These are phyloP conservation scores for Fusarium sarcochroum DNA, from an alignment of 2,329 filamentous ascomycete genomes.

Conservation along the genomic window DNA sequence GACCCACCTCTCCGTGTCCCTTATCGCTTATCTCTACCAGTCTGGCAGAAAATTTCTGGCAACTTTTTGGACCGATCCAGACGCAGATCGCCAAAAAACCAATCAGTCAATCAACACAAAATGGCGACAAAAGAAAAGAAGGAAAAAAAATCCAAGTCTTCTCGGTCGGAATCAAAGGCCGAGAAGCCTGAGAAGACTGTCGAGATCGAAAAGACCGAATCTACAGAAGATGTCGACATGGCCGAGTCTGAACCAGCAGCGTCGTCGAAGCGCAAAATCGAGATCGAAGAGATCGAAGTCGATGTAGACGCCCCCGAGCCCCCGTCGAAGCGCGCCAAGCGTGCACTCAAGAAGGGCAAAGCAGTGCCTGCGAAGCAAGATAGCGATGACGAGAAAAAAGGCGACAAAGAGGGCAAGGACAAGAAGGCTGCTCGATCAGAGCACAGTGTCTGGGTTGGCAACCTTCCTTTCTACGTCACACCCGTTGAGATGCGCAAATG, in stretches of 20 bases:
- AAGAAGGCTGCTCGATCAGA: constrained; percentile 74
- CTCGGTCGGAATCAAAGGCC: constrained; percentile 32
- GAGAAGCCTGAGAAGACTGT: constrained; percentile 23
- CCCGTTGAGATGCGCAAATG: constrained; percentile 82
- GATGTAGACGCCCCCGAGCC: constrained; percentile 92
- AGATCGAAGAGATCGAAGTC: constrained; percentile 84
- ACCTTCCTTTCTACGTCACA: constrained; percentile 87
- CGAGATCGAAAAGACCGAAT: constrained; percentile 31
- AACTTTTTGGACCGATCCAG: constrained; percentile 22
- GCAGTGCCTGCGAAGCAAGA: constrained; percentile 61
- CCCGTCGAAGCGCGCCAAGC: constrained; percentile 92
- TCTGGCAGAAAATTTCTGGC: constrained; percentile 24
- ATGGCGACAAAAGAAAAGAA: constrained; percentile 50
- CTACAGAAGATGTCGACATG: constrained; percentile 33
- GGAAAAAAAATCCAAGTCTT: constrained; percentile 40
- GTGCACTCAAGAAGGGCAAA: constrained; percentile 89
- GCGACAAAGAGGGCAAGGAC: constrained; percentile 56
- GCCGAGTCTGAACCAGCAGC: constrained; percentile 28
- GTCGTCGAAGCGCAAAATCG: constrained; percentile 76
- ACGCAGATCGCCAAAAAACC: constrained; percentile 8
- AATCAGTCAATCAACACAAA: constrained; percentile 25
- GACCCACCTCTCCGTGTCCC: constrained; percentile 36
- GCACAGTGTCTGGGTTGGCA: constrained; percentile 95
- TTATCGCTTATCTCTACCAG: constrained; percentile 49
- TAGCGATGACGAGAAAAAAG: constrained; percentile 53